A percentile compares a stretch with the other conserved stretches of the same genome.
phyloP scores from a whole-genome alignment of 2,329 filamentous ascomycete genomes.

The Didymella lethalis region DNA sequence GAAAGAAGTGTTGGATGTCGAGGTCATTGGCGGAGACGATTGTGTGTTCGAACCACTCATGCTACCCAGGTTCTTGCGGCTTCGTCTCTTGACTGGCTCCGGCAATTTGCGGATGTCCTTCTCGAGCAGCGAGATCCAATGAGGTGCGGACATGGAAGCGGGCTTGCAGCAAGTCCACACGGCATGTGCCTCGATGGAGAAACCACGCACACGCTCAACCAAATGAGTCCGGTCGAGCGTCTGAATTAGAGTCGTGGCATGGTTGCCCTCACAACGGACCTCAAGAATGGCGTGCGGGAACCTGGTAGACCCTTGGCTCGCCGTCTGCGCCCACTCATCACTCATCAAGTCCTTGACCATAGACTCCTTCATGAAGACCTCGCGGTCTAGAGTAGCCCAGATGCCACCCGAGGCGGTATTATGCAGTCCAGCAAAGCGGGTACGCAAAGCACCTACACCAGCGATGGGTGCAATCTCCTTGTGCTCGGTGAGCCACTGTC shows the following conservation, averaged over 20 bases:
- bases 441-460: constrained; percentile 55
- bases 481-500: constrained; percentile 56
- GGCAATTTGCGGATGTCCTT: constrained; percentile 64
- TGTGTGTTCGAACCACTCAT: constrained; percentile 32
- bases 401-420: constrained; percentile 54
- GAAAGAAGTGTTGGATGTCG: constrained; percentile 51
- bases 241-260: constrained; percentile 51
- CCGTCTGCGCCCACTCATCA: constrained; percentile 43
- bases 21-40: constrained; percentile 44
- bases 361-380: constrained; percentile 53
- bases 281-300: constrained; percentile 63
- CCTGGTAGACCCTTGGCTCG: constrained; percentile 29
- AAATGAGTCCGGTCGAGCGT: constrained; percentile 58
- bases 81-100: constrained; percentile 43
- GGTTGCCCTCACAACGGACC: constrained; percentile 58
- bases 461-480: constrained; percentile 57
- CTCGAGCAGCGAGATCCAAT: constrained; percentile 53
- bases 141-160: constrained; percentile 55
- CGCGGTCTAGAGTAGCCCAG: constrained; percentile 59
- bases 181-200: constrained; percentile 62
- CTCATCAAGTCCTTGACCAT: constrained; percentile 37
- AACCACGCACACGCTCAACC: constrained; percentile 61
- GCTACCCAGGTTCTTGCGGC: constrained; percentile 38
- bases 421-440: constrained; percentile 58
- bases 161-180: constrained; percentile 59